Evolutionary conservation across 2,329 filamentous ascomycete genomes (phyloP).

Genomic region (Clonostachys chloroleuca): DNA sequence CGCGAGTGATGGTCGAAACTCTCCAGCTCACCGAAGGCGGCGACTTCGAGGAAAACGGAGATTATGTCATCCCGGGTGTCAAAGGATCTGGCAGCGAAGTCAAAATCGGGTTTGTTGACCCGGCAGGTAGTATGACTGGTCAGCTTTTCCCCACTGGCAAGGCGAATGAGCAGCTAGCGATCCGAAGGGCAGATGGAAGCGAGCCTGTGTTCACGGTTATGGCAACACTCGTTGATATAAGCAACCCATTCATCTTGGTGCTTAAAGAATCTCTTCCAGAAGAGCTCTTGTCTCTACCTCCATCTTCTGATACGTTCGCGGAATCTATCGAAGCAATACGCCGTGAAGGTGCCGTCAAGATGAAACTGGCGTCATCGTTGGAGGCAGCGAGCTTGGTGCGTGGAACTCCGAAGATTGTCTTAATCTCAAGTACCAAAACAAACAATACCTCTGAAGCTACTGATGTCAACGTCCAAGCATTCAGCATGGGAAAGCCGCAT

Average conservation of each 20-base stretch:
- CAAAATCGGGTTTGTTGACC: constrained; percentile 52
- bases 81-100: constrained; percentile 46
- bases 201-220: constrained; percentile 24
- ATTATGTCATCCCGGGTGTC: constrained; percentile 56
- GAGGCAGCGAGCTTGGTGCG: constrained; percentile 21
- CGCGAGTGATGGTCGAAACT: constrained; percentile 47
- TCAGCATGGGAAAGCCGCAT: constrained; percentile 46
- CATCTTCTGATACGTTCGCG: constrained; percentile 4
- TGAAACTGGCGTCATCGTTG: constrained; percentile 44
- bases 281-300: constrained; percentile 2
- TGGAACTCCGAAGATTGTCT: constrained; percentile 48
- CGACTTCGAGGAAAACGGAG: constrained; percentile 38
- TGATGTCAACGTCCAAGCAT: constrained; percentile 37
- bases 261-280: constrained; percentile 26
- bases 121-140: constrained; percentile 56
- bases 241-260: constrained; percentile 44
- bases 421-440: background rate
- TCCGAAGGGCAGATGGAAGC: constrained; percentile 11
- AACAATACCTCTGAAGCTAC: constrained; percentile 3
- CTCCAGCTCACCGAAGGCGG: constrained; percentile 44
- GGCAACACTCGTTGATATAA: constrained; percentile 25
- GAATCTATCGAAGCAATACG: constrained; percentile 45
- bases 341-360: constrained; percentile 45
- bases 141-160: constrained; percentile 53
- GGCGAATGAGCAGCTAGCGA: constrained; percentile 35